A percentile compares a stretch with the other conserved stretches of the same genome.
Evolutionary conservation across 2,329 filamentous ascomycete species (phyloP).

Genomic region (Exophiala calicioides): DNA sequence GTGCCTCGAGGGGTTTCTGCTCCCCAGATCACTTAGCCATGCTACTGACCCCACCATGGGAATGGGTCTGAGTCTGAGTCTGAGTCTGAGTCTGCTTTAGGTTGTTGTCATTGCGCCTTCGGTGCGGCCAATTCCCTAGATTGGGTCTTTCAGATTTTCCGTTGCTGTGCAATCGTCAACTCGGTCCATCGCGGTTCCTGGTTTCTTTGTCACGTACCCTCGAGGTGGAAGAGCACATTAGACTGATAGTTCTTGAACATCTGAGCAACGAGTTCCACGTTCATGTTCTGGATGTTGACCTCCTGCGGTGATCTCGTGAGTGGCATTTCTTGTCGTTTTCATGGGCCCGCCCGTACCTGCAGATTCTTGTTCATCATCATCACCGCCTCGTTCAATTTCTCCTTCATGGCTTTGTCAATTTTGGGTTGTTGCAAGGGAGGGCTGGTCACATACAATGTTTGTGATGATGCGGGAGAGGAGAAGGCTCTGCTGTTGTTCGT

Average conservation of each 20-base stretch:
- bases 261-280: conserved; percentile 93
- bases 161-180: conserved; percentile 60
- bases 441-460: conserved; percentile 72
- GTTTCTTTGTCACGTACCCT: conserved; percentile 62
- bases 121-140: too few species aligned
- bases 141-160: conserved; percentile 77
- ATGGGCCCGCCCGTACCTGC: conserved; percentile 57
- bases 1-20: too few species aligned
- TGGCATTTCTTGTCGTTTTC: background rate
- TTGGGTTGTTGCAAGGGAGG: conserved; percentile 19
- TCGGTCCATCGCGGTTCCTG: background rate
- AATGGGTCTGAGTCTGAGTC: too few species aligned
- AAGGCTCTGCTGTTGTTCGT: conserved; percentile 95
- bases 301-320: conserved; percentile 60
- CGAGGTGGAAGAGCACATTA: conserved; percentile 93
- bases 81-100: too few species aligned
- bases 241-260: conserved; percentile 99
- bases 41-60: too few species aligned
- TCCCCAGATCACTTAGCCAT: too few species aligned
- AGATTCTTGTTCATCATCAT: conserved; percentile 90
- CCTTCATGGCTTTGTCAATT: conserved; percentile 54
- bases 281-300: conserved; percentile 98
- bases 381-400: conserved; percentile 94
- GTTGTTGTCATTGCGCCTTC: too few species aligned
- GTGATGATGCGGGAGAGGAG: conserved; percentile 93